Evolutionary conservation across 768 basidiomycete species (phyloP).

Genomic region (Phylloporus arenicola): DNA sequence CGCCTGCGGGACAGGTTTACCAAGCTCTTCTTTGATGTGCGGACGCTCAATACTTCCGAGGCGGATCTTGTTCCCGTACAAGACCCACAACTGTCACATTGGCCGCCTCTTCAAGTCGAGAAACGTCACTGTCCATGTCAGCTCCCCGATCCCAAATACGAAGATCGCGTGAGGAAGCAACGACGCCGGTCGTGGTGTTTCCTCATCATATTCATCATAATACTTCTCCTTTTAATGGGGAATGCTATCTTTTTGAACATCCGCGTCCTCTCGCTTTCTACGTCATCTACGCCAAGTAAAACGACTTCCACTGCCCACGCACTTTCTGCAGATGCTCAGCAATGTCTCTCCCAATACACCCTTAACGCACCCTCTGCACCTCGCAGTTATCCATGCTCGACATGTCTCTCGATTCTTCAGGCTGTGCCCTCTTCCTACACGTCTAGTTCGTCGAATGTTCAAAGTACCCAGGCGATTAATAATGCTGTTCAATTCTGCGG

Average conservation of each 20-base stretch:
- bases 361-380: conserved; percentile 42
- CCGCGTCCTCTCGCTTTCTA: conserved; percentile 25
- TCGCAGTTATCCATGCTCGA: conserved; percentile 40
- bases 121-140: conserved; percentile 29
- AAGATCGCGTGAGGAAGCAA: conserved; percentile 21
- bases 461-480: conserved; percentile 29
- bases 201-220: conserved; percentile 31
- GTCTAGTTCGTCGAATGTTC: conserved; percentile 25
- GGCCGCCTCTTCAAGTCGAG: conserved; percentile 38
- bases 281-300: conserved; percentile 10
- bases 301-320: conserved; percentile 21
- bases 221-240: conserved; percentile 41
- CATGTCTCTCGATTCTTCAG: conserved; percentile 39
- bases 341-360: conserved; percentile 43
- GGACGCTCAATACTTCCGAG: conserved; percentile 23
- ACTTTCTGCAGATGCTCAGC: conserved; percentile 37
- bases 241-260: conserved; percentile 36
- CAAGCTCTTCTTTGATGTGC: conserved; percentile 34
- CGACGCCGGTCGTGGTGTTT: conserved; percentile 29
- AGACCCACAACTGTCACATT: conserved; percentile 23
- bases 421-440: conserved; percentile 33
- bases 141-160: conserved; percentile 15
- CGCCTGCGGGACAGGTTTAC: conserved; percentile 32
- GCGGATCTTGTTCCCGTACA: conserved; percentile 24
- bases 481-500: conserved; percentile 46